Evolutionary conservation across 306 rosid species (phyloP).

Genomic region (Castanea sativa): DNA sequence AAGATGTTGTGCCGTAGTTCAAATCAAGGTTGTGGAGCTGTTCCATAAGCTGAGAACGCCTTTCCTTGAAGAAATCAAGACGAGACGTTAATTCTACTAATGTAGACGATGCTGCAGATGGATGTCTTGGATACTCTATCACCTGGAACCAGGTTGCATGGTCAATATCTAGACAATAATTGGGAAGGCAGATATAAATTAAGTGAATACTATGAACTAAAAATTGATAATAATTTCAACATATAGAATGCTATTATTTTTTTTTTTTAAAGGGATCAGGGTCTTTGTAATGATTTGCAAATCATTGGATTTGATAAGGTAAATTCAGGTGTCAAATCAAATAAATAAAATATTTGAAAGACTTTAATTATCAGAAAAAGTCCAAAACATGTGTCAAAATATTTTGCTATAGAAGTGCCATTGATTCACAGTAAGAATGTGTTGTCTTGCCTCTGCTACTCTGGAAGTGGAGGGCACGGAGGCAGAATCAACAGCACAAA

Average conservation of each 20-base stretch:
- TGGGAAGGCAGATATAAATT: not conserved
- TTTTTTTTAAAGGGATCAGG: not conserved
- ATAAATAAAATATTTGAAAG: not conserved
- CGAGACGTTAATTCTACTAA: conserved; percentile 89
- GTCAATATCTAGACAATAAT: conserved; percentile 16
- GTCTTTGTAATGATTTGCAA: not conserved
- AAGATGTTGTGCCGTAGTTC: conserved; percentile 72
- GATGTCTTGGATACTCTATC: conserved; percentile 65
- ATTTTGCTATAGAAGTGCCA: not conserved
- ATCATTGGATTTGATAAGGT: not conserved
- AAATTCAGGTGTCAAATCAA: not conserved
- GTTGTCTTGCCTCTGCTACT: conserved; percentile 68
- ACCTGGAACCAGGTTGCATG: conserved; percentile 41
- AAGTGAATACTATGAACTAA: not conserved
- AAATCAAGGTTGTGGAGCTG: conserved; percentile 98
- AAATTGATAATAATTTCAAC: not conserved
- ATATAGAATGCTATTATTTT: no score
- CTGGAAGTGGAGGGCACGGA: conserved; percentile 78
- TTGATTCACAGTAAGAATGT: not conserved
- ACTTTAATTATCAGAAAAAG: not conserved
- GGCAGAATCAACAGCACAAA: conserved; percentile 67
- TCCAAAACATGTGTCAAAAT: not conserved
- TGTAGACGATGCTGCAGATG: conserved; percentile 81
- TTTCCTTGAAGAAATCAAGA: conserved; percentile 99
- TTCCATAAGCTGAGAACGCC: conserved; percentile 97